Conservation (phyloP, 495 filamentous ascomycete species). For the Sphaerosporella brunnea region DNA sequence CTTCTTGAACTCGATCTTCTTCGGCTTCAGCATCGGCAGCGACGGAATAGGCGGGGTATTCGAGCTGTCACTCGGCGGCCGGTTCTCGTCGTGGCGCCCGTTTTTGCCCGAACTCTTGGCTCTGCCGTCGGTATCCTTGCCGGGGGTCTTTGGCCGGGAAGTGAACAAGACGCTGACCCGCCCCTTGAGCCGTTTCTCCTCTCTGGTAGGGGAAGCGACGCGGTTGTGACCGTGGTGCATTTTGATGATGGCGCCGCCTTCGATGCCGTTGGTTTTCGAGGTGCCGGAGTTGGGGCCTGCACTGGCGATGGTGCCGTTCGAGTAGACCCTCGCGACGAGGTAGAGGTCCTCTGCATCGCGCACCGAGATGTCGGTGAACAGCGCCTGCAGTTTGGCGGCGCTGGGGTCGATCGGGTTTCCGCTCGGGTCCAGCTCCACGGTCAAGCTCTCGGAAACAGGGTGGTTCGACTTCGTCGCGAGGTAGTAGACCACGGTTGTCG, state of each 20-base stretch:
- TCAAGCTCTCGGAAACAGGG: conserved; percentile 65
- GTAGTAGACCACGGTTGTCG: conserved; percentile 61
- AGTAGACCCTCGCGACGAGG: conserved; percentile 65
- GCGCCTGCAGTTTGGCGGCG: conserved; percentile 50
- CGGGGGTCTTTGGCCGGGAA: conserved; percentile 19
- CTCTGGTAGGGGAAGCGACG: conserved; percentile 11
- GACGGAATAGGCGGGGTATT: conserved; percentile 10
- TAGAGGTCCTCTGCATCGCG: conserved; percentile 75
- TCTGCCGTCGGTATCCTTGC: conserved; percentile 12
- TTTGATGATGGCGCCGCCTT: background rate
- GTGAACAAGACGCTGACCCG: conserved; percentile 25
- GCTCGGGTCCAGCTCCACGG: conserved; percentile 56
- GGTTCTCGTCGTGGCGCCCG: conserved; percentile 17
- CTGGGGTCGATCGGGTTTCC: conserved; percentile 46
- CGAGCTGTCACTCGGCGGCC: conserved; percentile 4
- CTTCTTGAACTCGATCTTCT: conserved; percentile 16
- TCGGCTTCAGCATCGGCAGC: conserved; percentile 7
- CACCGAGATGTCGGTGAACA: conserved; percentile 70
- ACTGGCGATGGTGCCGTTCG: conserved; percentile 23
- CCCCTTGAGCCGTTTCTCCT: conserved; percentile 21
- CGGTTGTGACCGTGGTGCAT: background rate
- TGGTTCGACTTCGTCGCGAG: conserved; percentile 53
- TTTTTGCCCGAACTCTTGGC: conserved; percentile 5
- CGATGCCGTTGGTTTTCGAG: background rate
- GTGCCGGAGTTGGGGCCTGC: background rate